These are phyloP conservation scores for Salmacisia buchloeana DNA, from an alignment of 1,284 basidiomycete genomes.

Conservation along the genomic window DNA sequence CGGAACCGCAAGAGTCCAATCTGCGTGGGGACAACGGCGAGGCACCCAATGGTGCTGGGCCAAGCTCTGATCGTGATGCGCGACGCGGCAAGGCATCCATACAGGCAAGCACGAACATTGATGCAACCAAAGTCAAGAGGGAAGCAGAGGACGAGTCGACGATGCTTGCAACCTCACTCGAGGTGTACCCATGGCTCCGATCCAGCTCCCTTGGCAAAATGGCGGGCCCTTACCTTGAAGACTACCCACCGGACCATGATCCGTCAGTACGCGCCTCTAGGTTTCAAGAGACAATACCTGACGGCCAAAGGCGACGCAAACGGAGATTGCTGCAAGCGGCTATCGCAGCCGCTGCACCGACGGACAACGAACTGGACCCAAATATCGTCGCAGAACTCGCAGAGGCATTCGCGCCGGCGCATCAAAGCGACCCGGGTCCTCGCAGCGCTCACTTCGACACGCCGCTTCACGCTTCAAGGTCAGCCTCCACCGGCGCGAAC, in stretches of 20 bases:
- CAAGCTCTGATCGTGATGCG: background rate
- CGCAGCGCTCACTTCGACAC: background rate
- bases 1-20: background rate
- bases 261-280: background rate
- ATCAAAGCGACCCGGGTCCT: background rate
- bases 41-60: background rate
- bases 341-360: background rate
- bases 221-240: background rate
- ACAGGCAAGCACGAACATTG: background rate
- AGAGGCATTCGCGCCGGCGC: background rate
- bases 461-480: background rate
- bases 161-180: background rate
- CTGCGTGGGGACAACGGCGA: background rate
- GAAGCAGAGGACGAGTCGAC: background rate
- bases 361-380: background rate
- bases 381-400: background rate
- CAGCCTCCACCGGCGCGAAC: conserved; percentile 5
- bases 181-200: background rate
- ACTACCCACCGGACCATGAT: background rate
- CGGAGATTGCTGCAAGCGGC: background rate
- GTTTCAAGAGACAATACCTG: background rate
- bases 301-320: background rate
- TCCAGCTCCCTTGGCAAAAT: background rate
- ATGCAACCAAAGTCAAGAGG: background rate
- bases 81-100: background rate